Conservation (phyloP, 495 filamentous ascomycete species). For the Aspergillus nanangensis region DNA sequence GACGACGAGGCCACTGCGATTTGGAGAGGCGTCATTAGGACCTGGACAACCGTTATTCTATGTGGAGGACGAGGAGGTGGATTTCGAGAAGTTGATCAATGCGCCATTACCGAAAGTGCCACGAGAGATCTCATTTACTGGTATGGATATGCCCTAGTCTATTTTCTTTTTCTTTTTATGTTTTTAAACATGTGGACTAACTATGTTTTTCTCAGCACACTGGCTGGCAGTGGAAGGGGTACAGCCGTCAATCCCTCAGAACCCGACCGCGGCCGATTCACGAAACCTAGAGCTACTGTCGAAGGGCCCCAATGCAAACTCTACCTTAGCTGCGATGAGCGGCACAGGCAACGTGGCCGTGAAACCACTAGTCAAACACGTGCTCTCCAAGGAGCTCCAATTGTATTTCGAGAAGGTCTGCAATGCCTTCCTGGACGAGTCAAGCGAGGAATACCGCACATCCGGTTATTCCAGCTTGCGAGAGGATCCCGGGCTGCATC, state of each 20-base stretch:
- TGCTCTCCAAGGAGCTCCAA: constrained; percentile 89
- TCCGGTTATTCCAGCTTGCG: constrained; percentile 78
- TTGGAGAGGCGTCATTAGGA: constrained; percentile 89
- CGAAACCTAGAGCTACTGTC: constrained; percentile 78
- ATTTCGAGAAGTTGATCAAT: constrained; percentile 98
- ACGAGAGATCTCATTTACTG: constrained; percentile 85
- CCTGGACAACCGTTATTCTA: constrained; percentile 96
- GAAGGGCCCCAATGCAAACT: constrained; percentile 82
- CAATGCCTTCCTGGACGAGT: constrained; percentile 77
- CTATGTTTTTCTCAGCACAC: too few species aligned
- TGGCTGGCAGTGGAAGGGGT: constrained; percentile 97
- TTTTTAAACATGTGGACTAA: constrained; percentile 1
- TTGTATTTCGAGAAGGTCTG: constrained; percentile 97
- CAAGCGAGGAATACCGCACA: constrained; percentile 75
- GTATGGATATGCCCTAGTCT: constrained; percentile 37
- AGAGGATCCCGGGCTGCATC: constrained; percentile 87
- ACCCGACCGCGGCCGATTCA: constrained; percentile 78
- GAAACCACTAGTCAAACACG: constrained; percentile 88
- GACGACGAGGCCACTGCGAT: constrained; percentile 75
- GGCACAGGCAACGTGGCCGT: constrained; percentile 77
- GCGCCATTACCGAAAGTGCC: constrained; percentile 91
- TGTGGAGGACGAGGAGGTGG: constrained; percentile 96
- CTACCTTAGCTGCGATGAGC: constrained; percentile 73
- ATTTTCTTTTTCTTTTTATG: background rate
- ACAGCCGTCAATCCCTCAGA: constrained; percentile 92